A percentile compares a stretch with the other conserved stretches of the same genome.
These are phyloP conservation scores for Cryptococcus deneoformans DNA, from an alignment of 1,284 basidiomycete species.

Conservation along the genomic window DNA sequence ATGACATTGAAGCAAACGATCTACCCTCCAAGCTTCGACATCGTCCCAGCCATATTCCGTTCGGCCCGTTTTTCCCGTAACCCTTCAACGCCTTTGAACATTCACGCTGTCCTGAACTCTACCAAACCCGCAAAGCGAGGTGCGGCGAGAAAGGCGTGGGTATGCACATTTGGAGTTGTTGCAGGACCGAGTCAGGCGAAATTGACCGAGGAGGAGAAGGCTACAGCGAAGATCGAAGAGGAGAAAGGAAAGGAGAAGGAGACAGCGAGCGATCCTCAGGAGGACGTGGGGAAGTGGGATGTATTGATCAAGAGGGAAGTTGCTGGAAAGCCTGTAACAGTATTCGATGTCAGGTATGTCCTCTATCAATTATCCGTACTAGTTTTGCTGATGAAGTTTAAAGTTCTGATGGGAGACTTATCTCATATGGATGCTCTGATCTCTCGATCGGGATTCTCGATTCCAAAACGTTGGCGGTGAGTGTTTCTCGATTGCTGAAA, in stretches of 20 bases:
- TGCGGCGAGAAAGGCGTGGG: conserved; percentile 37
- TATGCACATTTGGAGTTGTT: conserved; percentile 36
- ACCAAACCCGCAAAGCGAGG: conserved; percentile 34
- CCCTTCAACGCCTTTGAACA: conserved; percentile 49
- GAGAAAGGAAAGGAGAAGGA: conserved; percentile 51
- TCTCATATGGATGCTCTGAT: conserved; percentile 88
- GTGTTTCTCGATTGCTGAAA: conserved; percentile 26
- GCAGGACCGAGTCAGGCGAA: conserved; percentile 22
- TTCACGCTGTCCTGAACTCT: conserved; percentile 76
- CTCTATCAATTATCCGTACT: neutral
- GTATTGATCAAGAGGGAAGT: conserved; percentile 52
- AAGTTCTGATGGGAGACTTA: conserved; percentile 72
- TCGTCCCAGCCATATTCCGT: conserved; percentile 60
- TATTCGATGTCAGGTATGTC: conserved; percentile 76
- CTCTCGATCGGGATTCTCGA: conserved; percentile 82
- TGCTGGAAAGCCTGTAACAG: conserved; percentile 74
- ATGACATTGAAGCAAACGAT: conserved; percentile 39
- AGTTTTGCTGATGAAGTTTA: neutral
- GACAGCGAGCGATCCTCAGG: conserved; percentile 14
- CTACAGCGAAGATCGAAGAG: conserved; percentile 51
- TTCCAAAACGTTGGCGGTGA: conserved; percentile 70
- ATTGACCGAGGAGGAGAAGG: conserved; percentile 17
- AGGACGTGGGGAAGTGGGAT: conserved; percentile 45
- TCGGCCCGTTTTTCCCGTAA: conserved; percentile 67
- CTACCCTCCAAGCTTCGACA: conserved; percentile 37